These are phyloP conservation scores for Dothideomycetidae sp. DNA, from an alignment of 2,329 filamentous ascomycete species.

Conservation along the genomic window DNA sequence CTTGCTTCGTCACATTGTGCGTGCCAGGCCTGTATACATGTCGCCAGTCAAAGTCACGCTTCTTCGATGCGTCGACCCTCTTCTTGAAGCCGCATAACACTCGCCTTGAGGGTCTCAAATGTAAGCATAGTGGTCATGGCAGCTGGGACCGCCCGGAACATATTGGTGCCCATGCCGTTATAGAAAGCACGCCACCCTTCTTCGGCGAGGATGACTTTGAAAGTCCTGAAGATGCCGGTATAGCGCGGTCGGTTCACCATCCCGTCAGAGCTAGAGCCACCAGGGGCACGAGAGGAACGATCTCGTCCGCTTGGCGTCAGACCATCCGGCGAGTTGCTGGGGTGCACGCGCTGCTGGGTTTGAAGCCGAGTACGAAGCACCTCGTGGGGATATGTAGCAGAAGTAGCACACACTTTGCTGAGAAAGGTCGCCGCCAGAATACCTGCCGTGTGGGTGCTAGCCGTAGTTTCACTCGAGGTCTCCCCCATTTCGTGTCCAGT, in stretches of 20 bases:
- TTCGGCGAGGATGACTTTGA: conserved; percentile 69
- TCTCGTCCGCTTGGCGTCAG: conserved; percentile 26
- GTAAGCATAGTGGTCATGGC: conserved; percentile 97
- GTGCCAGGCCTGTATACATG: too few relatives aligned
- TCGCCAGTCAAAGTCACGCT: too few relatives aligned
- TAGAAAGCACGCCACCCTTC: conserved; percentile 97
- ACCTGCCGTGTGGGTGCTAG: conserved; percentile 50
- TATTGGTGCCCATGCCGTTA: conserved; percentile 91
- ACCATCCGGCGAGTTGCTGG: conserved; percentile 33
- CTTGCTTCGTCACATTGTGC: conserved; percentile 3
- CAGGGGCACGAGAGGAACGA: conserved; percentile 23
- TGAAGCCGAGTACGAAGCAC: conserved; percentile 87
- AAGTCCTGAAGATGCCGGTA: conserved; percentile 65
- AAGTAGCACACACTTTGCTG: conserved; percentile 88
- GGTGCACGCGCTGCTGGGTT: conserved; percentile 60
- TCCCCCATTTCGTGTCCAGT: conserved; percentile 81
- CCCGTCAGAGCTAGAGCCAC: conserved; percentile 34
- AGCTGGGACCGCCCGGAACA: conserved; percentile 88
- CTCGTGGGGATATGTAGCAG: conserved; percentile 92
- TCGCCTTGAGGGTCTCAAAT: conserved; percentile 62
- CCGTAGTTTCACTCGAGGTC: conserved; percentile 32
- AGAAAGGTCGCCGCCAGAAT: conserved; percentile 80
- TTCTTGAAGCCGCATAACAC: conserved; percentile 39
- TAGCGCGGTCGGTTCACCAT: conserved; percentile 47
- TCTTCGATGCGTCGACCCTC: conserved; percentile 26